Evolutionary conservation across 371 early-diverging fungal species (phyloP).

Genomic region (Mucor racemosus): DNA sequence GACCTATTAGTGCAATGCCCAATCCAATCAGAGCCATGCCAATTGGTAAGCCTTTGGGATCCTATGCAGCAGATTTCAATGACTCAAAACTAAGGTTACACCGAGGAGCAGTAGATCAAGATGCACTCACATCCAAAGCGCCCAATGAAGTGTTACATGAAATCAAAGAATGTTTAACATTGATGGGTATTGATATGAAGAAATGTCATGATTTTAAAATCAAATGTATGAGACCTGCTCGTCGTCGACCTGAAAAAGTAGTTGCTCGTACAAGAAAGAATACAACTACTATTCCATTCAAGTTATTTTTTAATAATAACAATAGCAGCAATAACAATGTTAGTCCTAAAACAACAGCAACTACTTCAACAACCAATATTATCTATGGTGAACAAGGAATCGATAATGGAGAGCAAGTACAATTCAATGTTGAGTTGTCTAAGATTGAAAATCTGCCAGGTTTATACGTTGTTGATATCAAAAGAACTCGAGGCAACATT

Average conservation of each 20-base stretch:
- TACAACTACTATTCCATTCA: conserved; percentile 19
- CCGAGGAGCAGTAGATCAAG: conserved; percentile 81
- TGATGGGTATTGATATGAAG: conserved; percentile 75
- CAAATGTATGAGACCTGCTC: conserved; percentile 67
- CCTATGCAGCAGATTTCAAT: conserved; percentile 14
- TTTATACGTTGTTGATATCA: conserved; percentile 90
- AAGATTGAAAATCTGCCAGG: conserved; percentile 87
- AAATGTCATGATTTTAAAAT: conserved; percentile 74
- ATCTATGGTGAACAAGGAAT: conserved; percentile 92
- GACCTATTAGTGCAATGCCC: conserved; percentile 17
- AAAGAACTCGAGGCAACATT: conserved; percentile 88
- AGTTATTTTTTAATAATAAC: conserved; percentile 1
- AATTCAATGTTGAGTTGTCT: conserved; percentile 87
- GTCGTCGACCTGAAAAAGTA: not conserved
- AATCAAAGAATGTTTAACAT: conserved; percentile 65
- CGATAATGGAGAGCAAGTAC: conserved; percentile 85
- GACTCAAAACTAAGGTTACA: conserved; percentile 72
- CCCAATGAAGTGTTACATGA: conserved; percentile 74
- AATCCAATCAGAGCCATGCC: conserved; percentile 31
- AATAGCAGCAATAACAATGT: not conserved
- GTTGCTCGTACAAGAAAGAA: conserved; percentile 15
- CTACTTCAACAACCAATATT: not conserved
- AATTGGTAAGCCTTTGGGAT: conserved; percentile 26
- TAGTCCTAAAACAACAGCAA: conserved; percentile 18
- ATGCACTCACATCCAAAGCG: conserved; percentile 73